Evolutionary conservation across 495 filamentous ascomycete species (phyloP).

Genomic region (Hypomontagnella monticulosa): DNA sequence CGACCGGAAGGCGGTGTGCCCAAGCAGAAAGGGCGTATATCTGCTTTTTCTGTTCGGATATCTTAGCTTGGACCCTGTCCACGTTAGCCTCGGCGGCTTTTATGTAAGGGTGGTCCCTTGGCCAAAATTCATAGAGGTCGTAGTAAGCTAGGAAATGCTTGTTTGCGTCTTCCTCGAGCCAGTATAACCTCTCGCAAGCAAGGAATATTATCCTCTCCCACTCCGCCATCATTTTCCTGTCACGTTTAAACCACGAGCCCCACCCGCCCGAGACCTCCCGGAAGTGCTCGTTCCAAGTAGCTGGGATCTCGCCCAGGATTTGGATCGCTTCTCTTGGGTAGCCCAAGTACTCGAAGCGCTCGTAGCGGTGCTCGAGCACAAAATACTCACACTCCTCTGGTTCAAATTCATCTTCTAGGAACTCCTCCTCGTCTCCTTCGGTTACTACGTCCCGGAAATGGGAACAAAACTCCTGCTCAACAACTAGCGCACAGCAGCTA

Average conservation of each 20-base stretch:
- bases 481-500: conserved; percentile 29
- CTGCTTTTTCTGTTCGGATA: conserved; percentile 48
- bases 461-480: conserved; percentile 15
- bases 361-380: conserved; percentile 33
- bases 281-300: conserved; percentile 30
- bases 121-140: not conserved
- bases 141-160: conserved; percentile 1
- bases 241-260: conserved; percentile 4
- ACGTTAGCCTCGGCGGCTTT: conserved; percentile 49
- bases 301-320: not conserved
- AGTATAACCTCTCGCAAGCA: conserved; percentile 29
- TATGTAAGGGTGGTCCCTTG: not conserved
- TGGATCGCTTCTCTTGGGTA: not conserved
- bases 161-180: conserved; percentile 11
- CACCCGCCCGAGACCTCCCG: not conserved
- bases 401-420: not conserved
- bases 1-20: not conserved
- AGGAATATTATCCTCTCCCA: conserved; percentile 4
- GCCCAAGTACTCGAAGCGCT: conserved; percentile 37
- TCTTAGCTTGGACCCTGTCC: conserved; percentile 60
- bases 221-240: not conserved
- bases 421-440: not conserved
- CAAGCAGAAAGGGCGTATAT: conserved; percentile 4
- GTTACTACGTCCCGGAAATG: not conserved
- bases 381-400: conserved; percentile 30